Evolutionary conservation across 495 filamentous ascomycete genomes (phyloP), one percentile per base, ranked within the genome.

Genomic region (Penicillium pancosmium): DNA sequence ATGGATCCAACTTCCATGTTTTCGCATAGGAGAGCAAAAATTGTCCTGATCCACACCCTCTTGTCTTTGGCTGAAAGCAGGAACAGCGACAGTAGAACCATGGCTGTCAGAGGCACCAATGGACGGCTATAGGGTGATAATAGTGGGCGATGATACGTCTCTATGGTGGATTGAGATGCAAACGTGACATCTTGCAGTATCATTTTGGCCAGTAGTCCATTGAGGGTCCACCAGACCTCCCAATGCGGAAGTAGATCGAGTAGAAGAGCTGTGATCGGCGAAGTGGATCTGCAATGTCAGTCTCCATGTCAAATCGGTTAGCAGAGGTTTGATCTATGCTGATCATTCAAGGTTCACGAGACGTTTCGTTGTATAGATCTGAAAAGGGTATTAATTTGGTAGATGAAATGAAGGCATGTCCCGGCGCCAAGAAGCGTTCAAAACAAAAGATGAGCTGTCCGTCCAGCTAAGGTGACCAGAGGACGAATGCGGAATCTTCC

Each of bases 151-250:
- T 64, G 64, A 63, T 51, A 55, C 54, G 49, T 56, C 33, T 31
- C 33, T 57, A 27, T 56, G 55, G 50, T 52, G n/a, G 48, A 56
- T 16, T 46, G n/a, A 59, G 55, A 63, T 61, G 57, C 54, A 60
- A 72, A 68, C 68, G 73, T 76, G 59, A 74, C 73, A 74, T 70
- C 48, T 21, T 54, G 63, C 51, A 56, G 72, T 75, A 56, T 65
- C 73, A 72, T 76, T 60, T 41, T 33, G 36, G 53, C 54, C 12
- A 49, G 46, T 7, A 38, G 44, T 23, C 35, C 19, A 50, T 4
- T 35, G 11, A 35, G n/a, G 49, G 34, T 52, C 63, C 68, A 66
- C 58, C 41, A 8, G 35, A 41, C 48, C 13, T 47, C 68, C 68
- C n/a, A 64, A 70, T 70, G 72, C 72, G 72, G 73, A 68, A 65